Evolutionary conservation across 768 basidiomycete genomes (phyloP).

Genomic region (Psilocybe cubensis): DNA sequence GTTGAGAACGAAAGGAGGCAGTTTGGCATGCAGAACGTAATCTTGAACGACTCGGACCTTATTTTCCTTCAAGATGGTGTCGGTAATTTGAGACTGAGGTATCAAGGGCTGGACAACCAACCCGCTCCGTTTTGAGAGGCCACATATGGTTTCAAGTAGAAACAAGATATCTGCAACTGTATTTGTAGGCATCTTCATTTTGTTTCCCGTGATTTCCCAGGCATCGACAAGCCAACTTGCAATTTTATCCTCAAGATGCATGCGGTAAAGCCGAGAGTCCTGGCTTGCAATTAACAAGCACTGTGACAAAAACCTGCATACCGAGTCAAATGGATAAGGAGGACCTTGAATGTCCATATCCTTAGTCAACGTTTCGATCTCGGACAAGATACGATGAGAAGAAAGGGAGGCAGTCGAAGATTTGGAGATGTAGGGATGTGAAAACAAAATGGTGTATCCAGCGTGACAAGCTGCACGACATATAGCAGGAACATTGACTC

Average conservation of each 20-base stretch:
- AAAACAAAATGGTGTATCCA: slow-evolving; percentile 55
- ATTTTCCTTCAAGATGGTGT: slow-evolving; percentile 60
- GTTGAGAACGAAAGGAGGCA: slow-evolving; percentile 45
- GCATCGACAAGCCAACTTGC: slow-evolving; percentile 78
- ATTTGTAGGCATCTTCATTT: slow-evolving; percentile 52
- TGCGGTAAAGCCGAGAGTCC: slow-evolving; percentile 81
- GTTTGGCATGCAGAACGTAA: slow-evolving; percentile 66
- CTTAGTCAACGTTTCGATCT: slow-evolving; percentile 79
- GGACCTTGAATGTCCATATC: slow-evolving; percentile 94
- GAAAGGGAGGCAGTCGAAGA: slow-evolving; percentile 41
- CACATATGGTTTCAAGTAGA: slow-evolving; percentile 69
- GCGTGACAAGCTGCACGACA: slow-evolving; percentile 83
- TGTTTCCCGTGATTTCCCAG: slow-evolving; percentile 54
- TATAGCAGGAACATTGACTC: slow-evolving; percentile 64
- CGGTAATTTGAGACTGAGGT: slow-evolving; percentile 71
- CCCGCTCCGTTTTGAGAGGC: slow-evolving; percentile 48
- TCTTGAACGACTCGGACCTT: slow-evolving; percentile 65
- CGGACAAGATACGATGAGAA: slow-evolving; percentile 60
- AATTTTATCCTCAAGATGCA: slow-evolving; percentile 88
- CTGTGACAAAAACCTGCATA: slow-evolving; percentile 78
- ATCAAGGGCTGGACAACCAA: slow-evolving; percentile 55
- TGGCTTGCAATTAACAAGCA: slow-evolving; percentile 74
- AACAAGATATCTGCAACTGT: slow-evolving; percentile 62
- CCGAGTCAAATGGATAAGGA: slow-evolving; percentile 83
- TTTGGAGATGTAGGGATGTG: slow-evolving; percentile 28